Evolutionary conservation across 1,284 basidiomycete genomes (phyloP), one percentile per base, ranked within the genome.

Genomic region (Ganoderma meredithae): DNA sequence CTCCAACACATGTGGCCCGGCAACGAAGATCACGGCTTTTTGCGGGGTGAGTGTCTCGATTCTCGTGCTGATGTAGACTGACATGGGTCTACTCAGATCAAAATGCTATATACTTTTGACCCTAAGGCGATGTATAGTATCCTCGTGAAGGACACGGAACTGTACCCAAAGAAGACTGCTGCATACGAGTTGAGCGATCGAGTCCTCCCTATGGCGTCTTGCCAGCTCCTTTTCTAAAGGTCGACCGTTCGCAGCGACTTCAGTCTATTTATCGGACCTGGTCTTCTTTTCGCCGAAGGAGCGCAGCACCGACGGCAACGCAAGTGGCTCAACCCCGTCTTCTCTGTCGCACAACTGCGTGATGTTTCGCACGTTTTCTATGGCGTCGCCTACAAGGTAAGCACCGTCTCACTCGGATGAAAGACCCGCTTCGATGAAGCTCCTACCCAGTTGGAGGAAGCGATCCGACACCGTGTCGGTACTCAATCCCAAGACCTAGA

Each of bases 121-220:
- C 80, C 83, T 0, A 78, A 77, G 64, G 81, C 82, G 1, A 64
- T 84, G 56, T 76, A 83, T 56, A 76, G 79, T 55, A 79, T 84
- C 27, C 40, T 83, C 13, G 75, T 83, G 63, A 83, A 83, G 75
- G 82, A 78, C 72, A 77, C 71, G 0, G 70, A 71, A 31, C 12
- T 56, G 3, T 70, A 64, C 53, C 69, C 69, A 1, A 70, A 70
- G 40, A 40, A 40, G 17, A 15, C 61, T 4, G 22, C 66, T 10
- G 56, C 64, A 62, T 70, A n/a, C 44, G 64, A n/a, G 27, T 39
- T 60, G 13, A 7, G 22, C n/a, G 8, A 13, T n/a, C 47, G 27
- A n/a, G 4, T 7, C 36, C 2, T 36, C 6, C 36, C 36, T 6
- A 36, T 36, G 36, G 36, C 36, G 36, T 36, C 36, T 36, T 36